Evolutionary conservation across 352 stramenopile genomes (phyloP).

Genomic region (Plasmopara viticola): DNA sequence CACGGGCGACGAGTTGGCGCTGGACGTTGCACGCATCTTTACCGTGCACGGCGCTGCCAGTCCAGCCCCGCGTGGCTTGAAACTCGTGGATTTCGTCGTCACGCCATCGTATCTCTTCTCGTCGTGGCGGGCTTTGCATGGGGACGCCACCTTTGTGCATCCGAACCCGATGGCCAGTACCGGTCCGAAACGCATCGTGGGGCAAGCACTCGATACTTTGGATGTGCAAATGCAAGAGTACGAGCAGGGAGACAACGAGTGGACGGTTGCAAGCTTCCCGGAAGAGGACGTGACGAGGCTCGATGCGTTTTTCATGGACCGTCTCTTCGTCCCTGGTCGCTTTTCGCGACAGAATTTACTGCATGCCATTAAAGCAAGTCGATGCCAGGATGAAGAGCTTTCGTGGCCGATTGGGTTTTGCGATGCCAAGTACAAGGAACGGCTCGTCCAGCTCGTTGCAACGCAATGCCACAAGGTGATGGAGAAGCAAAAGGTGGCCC

Average conservation of each 20-base stretch:
- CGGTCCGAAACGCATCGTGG: slow-evolving; percentile 43
- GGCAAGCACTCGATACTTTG: slow-evolving; percentile 47
- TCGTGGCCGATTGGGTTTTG: slow-evolving; percentile 32
- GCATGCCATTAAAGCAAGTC: slow-evolving; percentile 45
- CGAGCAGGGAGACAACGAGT: slow-evolving; percentile 45
- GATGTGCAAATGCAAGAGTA: slow-evolving; percentile 65
- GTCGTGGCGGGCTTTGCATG: slow-evolving; percentile 56
- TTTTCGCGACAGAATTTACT: slow-evolving; percentile 64
- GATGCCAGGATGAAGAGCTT: slow-evolving; percentile 12
- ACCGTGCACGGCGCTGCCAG: slow-evolving; percentile 20
- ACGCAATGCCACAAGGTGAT: slow-evolving; percentile 27
- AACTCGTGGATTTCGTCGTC: slow-evolving; percentile 71
- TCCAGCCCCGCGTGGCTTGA: slow-evolving; percentile 35
- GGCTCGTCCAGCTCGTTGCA: slow-evolving; percentile 49
- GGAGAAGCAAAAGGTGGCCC: slow-evolving; percentile 13
- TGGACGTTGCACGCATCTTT: slow-evolving; percentile 54
- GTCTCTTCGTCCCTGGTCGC: slow-evolving; percentile 50
- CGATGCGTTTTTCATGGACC: slow-evolving; percentile 57
- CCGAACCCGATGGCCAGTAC: slow-evolving; percentile 65
- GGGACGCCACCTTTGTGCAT: slow-evolving; percentile 58
- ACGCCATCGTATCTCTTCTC: slow-evolving; percentile 63
- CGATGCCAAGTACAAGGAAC: slow-evolving; percentile 59
- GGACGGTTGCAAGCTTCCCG: slow-evolving; percentile 49
- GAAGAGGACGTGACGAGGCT: slow-evolving; percentile 32
- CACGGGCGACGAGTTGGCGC: slow-evolving; percentile 30